A percentile compares a stretch with the other conserved stretches of the same genome.
Evolutionary conservation across 2,329 filamentous ascomycete genomes (phyloP).

Genomic region (Pyrenophora teres): DNA sequence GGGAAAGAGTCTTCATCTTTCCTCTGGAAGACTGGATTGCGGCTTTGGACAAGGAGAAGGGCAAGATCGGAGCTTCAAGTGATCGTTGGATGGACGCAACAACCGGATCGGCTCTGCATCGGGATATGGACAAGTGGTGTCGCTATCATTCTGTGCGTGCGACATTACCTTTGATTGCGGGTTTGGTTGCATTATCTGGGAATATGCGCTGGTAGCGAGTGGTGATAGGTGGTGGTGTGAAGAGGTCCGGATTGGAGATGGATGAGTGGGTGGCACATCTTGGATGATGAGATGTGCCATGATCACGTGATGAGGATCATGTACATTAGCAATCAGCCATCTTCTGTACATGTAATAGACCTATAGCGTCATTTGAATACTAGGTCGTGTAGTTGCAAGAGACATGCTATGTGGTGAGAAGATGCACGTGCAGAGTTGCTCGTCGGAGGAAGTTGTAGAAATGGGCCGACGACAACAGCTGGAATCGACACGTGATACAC

Average conservation of each 20-base stretch:
- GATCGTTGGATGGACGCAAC: neutral
- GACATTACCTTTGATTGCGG: slow-evolving; percentile 1
- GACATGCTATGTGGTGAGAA: too few relatives aligned
- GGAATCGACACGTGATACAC: slow-evolving; percentile 8
- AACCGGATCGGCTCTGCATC: neutral
- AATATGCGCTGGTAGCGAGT: neutral
- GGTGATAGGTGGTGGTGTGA: too few relatives aligned
- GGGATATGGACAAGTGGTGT: slow-evolving; percentile 3
- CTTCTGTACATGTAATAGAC: too few relatives aligned
- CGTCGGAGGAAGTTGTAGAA: too few relatives aligned
- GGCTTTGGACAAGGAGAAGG: neutral
- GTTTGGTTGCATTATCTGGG: neutral
- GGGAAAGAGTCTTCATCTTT: slow-evolving; percentile 8
- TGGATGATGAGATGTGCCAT: too few relatives aligned
- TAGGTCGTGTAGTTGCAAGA: too few relatives aligned
- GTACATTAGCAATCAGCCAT: too few relatives aligned
- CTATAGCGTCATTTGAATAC: too few relatives aligned
- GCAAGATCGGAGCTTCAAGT: neutral
- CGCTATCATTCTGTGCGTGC: slow-evolving; percentile 3
- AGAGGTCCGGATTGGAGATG: too few relatives aligned
- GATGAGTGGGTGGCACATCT: too few relatives aligned
- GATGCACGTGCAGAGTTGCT: neutral
- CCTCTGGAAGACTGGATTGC: slow-evolving; percentile 3
- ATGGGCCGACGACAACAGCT: slow-evolving; percentile 10
- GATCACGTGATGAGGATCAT: too few relatives aligned